Evolutionary conservation across 1,284 basidiomycete species (phyloP).

Genomic region (Leccinum variabile): DNA sequence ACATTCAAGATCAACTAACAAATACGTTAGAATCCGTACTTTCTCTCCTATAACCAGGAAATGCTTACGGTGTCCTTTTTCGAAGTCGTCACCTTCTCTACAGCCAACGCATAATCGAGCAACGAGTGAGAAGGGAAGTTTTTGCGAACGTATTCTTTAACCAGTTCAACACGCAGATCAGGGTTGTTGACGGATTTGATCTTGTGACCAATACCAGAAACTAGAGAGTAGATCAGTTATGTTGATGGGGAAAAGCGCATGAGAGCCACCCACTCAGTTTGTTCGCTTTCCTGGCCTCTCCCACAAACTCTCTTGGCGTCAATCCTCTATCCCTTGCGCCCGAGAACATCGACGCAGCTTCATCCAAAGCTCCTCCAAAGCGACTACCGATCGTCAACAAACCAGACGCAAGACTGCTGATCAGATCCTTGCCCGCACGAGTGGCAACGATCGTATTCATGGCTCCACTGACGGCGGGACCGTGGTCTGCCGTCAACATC

Average conservation of each 20-base stretch:
- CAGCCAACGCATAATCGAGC: constrained; percentile 97
- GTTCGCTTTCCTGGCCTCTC: constrained; percentile 93
- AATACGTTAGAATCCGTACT: constrained; percentile 3
- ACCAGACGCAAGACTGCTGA: constrained; percentile 95
- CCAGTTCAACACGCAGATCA: constrained; percentile 94
- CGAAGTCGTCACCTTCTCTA: constrained; percentile 95
- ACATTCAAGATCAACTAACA: constrained; percentile 86
- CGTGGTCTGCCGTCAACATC: constrained; percentile 98
- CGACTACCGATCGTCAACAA: constrained; percentile 97
- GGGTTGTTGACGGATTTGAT: constrained; percentile 99
- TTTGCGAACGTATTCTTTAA: constrained; percentile 95
- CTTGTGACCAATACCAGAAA: constrained; percentile 99
- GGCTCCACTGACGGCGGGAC: constrained; percentile 94
- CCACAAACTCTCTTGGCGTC: constrained; percentile 97
- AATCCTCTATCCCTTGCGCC: constrained; percentile 87
- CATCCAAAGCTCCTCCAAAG: constrained; percentile 99
- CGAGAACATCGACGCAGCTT: constrained; percentile 96
- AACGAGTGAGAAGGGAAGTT: constrained; percentile 93
- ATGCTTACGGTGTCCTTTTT: constrained; percentile 91
- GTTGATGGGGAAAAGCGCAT: neutral
- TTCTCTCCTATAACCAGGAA: neutral
- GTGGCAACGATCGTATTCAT: constrained; percentile 99
- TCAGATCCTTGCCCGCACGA: constrained; percentile 98
- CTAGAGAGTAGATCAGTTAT: constrained; percentile 38
- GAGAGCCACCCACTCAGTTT: constrained; percentile 72